Percentiles rank a stretch among this genome's conserved stretches.
phyloP scores from a whole-genome alignment of 768 basidiomycete genomes.

The Suillus clintonianus region DNA sequence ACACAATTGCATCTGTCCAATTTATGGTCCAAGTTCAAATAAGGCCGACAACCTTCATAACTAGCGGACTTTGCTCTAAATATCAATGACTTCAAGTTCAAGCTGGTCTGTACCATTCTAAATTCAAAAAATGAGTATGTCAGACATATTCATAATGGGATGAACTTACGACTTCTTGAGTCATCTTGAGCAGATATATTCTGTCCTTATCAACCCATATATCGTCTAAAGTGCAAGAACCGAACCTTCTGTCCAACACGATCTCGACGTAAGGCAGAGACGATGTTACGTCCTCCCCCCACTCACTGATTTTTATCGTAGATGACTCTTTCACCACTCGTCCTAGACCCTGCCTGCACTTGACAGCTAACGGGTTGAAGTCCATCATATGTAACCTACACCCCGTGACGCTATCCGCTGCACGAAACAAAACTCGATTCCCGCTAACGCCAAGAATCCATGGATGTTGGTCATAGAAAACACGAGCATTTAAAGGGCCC shows the following conservation, averaged over 20 bases:
- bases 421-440: not conserved
- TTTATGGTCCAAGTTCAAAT: not conserved
- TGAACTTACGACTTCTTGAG: not conserved
- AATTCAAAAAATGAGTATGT: not conserved
- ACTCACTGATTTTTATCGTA: not conserved
- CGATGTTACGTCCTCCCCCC: not conserved
- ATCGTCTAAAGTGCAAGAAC: not conserved
- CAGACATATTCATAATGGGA: not conserved
- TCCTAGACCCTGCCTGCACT: not conserved
- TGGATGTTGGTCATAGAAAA: not conserved
- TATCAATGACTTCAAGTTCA: not conserved
- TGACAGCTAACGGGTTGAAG: not conserved
- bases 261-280: not conserved
- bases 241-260: not conserved
- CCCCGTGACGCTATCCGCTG: not conserved
- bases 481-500: not conserved
- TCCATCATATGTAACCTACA: not conserved
- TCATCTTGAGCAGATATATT: not conserved
- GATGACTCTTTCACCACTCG: not conserved
- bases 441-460: not conserved
- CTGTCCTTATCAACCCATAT: not conserved
- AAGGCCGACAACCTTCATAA: not conserved
- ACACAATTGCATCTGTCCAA: not conserved
- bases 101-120: not conserved
- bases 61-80: not conserved